Conservation (phyloP, 495 filamentous ascomycete species). For the Parmelia sp. region DNA sequence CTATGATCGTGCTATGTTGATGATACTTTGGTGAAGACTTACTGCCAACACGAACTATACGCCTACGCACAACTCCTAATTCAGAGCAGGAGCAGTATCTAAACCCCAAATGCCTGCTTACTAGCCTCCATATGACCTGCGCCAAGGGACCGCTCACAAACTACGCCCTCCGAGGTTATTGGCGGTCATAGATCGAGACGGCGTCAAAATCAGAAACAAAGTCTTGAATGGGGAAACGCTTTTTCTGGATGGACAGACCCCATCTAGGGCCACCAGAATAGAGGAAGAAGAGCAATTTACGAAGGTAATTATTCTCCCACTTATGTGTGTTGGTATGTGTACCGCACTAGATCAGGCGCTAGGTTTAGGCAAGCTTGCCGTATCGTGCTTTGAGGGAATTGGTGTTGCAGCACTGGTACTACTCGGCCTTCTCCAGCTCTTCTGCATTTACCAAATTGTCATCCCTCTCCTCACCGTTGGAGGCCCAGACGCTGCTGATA, state of each 20-base stretch:
- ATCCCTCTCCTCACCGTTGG: slow-evolving; percentile 37
- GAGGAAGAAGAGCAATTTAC: background rate
- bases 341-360: background rate
- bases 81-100: background rate
- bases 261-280: background rate
- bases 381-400: background rate
- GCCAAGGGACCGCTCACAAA: background rate
- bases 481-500: slow-evolving; percentile 78
- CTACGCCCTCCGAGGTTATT: too few species aligned
- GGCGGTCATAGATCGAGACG: background rate
- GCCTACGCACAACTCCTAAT: background rate
- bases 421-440: background rate
- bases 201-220: background rate
- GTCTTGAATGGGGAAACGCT: background rate
- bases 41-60: background rate
- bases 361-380: background rate
- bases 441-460: slow-evolving; percentile 25
- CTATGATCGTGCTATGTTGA: background rate
- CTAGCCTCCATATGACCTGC: background rate
- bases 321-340: background rate
- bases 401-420: background rate
- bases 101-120: background rate
- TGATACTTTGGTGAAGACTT: background rate
- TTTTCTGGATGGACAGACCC: background rate
- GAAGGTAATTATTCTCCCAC: background rate